Evolutionary conservation across 176 grass and related monocot genomes (phyloP), one percentile per base, ranked within the genome.

Genomic region (Tuctoria greenei): DNA sequence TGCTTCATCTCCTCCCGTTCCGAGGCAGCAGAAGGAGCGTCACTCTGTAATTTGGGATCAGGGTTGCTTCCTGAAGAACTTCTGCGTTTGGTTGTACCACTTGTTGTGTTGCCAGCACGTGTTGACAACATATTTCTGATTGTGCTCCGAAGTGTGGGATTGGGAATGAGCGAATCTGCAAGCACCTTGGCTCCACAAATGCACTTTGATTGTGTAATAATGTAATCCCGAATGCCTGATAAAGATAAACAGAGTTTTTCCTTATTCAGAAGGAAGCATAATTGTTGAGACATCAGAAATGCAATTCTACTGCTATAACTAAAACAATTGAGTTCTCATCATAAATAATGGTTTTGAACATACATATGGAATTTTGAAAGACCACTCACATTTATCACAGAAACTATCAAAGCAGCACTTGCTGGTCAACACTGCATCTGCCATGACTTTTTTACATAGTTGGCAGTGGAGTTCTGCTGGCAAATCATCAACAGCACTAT

Each of bases 351-450:
- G 3, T 60, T 60, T 37, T 36, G 59, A 69, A 54, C 59, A 80
- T 43, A 58, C 71, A 80, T 52, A 65, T 28, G 6, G 11, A 73
- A 57, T 61, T 64, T 55, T 25, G 47, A 70, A 75, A 79, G 55
- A 76, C 10, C 61, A 76, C 83, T 89, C 77, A 93, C 90, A 93
- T 93, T 83, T 86, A 81, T 93, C 90, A 77, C 83, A 93, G 72
- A 89, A 93, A 86, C 86, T 93, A 59, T 74, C 24, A 31, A 86
- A 93, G 63, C 88, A 90, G 76, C 88, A 90, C 75, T 80, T 86
- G 84, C 83, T 83, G 31, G 84, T 90, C 46, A 90, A 76, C 27
- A 83, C 88, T 1, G 88, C 88, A 77, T 87, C 88, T 83, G 56
- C 60, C 80, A 86, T 90, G 61, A 81, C 84, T 56, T 81, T 72